Conservation (phyloP, 2,329 filamentous ascomycete species). For the Aspergillus quadrilineatus region DNA sequence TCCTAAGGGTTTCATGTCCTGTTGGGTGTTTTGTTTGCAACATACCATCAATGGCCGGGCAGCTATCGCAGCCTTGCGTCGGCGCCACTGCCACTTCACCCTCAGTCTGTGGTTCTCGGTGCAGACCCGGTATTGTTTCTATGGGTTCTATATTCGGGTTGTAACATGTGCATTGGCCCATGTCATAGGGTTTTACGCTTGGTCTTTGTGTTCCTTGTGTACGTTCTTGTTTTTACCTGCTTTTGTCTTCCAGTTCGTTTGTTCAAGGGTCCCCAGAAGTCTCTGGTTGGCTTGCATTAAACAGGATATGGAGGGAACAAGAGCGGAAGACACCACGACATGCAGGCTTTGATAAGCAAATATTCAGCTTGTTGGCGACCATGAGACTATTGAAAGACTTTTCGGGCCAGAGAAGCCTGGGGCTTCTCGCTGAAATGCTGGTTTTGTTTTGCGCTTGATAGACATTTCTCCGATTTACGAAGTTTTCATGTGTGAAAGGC, state of each 20-base stretch:
- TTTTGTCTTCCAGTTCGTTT: conserved; percentile 18
- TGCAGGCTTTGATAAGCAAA: conserved; percentile 13
- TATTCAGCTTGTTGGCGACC: conserved; percentile 9
- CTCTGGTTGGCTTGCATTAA: not conserved
- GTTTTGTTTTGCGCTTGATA: conserved; percentile 4
- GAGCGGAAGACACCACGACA: conserved; percentile 12
- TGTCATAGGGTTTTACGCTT: conserved; percentile 15
- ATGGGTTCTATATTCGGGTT: conserved; percentile 12
- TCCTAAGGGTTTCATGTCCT: not conserved
- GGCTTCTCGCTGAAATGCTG: conserved; percentile 10
- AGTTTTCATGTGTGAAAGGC: conserved; percentile 8
- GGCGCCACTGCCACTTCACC: conserved; percentile 1
- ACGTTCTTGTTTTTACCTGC: conserved; percentile 12
- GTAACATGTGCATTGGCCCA: conserved; percentile 16
- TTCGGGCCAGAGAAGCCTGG: conserved; percentile 5
- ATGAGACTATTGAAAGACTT: not conserved
- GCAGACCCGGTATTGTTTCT: conserved; percentile 11
- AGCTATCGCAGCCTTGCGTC: not conserved
- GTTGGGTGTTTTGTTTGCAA: not conserved
- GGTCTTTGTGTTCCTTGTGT: conserved; percentile 8
- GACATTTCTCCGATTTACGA: conserved; percentile 11
- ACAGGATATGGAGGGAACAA: conserved; percentile 13
- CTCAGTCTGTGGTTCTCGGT: conserved; percentile 4
- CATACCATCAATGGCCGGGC: not conserved
- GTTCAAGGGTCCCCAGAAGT: conserved; percentile 6